These are phyloP conservation scores for Vitis riparia DNA, from an alignment of 164 flowering plant species.

Conservation along the genomic window DNA sequence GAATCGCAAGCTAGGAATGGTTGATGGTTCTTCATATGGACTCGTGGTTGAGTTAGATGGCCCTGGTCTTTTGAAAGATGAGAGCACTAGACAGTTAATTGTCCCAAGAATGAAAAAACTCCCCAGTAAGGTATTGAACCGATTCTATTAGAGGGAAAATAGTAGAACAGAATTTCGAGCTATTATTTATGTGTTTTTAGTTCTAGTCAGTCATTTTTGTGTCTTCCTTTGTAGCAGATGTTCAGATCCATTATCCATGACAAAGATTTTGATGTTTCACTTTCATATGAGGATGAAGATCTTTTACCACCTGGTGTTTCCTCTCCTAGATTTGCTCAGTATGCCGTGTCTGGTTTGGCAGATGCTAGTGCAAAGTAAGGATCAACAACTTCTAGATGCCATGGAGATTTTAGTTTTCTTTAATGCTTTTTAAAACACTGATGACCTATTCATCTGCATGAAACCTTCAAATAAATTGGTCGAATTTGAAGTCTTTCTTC, in stretches of 20 bases:
- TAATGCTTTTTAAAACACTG: background rate
- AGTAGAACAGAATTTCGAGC: background rate
- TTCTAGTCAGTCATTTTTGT: slow-evolving; percentile 8
- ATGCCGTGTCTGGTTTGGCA: slow-evolving; percentile 75
- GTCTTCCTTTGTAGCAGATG: slow-evolving; percentile 48
- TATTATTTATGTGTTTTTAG: background rate
- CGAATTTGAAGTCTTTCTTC: background rate
- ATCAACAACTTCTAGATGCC: slow-evolving; percentile 4
- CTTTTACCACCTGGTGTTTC: slow-evolving; percentile 77
- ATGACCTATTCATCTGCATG: background rate
- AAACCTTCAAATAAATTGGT: background rate
- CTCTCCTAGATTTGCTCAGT: slow-evolving; percentile 68
- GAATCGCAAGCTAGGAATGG: slow-evolving; percentile 93
- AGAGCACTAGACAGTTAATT: slow-evolving; percentile 61
- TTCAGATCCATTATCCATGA: slow-evolving; percentile 72
- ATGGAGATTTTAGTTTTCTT: slow-evolving; percentile 1
- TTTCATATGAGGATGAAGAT: slow-evolving; percentile 70
- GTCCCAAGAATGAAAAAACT: slow-evolving; percentile 88
- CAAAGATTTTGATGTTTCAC: slow-evolving; percentile 91
- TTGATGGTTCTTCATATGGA: slow-evolving; percentile 95
- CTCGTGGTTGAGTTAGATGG: slow-evolving; percentile 72
- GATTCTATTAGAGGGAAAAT: background rate
- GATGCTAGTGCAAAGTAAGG: slow-evolving; percentile 87
- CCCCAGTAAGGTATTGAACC: slow-evolving; percentile 74
- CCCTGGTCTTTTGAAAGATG: slow-evolving; percentile 66